phyloP scores from a whole-genome alignment of 805 yeast genomes.

The Ogataea polymorpha region DNA sequence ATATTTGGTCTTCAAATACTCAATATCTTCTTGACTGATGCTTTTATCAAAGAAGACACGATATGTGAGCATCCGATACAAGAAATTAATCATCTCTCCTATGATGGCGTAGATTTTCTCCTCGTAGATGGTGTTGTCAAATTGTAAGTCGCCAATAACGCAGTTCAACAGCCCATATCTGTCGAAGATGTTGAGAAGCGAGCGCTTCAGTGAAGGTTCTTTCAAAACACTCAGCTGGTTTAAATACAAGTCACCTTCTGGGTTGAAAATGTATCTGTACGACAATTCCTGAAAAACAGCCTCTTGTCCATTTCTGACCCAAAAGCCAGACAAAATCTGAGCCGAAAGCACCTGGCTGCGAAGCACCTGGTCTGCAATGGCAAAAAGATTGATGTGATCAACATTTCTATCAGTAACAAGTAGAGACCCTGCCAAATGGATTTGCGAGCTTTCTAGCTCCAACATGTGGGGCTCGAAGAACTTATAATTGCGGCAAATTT shows the following conservation, averaged over 20 bases:
- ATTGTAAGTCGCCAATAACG: constrained; percentile 12
- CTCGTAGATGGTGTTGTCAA: constrained; percentile 41
- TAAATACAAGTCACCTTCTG: constrained; percentile 43
- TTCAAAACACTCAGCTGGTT: constrained; percentile 41
- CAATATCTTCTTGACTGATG: constrained; percentile 13
- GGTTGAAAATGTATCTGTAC: constrained; percentile 20
- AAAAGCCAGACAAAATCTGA: constrained; percentile 61
- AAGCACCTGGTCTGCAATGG: constrained; percentile 54
- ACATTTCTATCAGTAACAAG: constrained; percentile 13
- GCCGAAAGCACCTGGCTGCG: constrained; percentile 58
- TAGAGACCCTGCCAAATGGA: constrained; percentile 8
- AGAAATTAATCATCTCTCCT: constrained; percentile 40
- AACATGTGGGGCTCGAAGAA: constrained; percentile 22
- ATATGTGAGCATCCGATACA: constrained; percentile 42
- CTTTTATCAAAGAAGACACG: constrained; percentile 28
- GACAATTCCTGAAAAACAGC: constrained; percentile 23
- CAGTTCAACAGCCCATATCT: constrained; percentile 53
- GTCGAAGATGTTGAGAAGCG: constrained; percentile 40
- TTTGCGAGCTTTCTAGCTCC: constrained; percentile 8
- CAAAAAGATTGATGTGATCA: constrained; percentile 36
- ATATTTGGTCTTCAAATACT: constrained; percentile 31
- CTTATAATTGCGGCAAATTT: constrained; percentile 36
- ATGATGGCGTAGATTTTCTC: constrained; percentile 45
- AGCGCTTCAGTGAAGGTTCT: constrained; percentile 35
- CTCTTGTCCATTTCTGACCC: constrained; percentile 70